Evolutionary conservation across 2,329 filamentous ascomycete genomes (phyloP).

Genomic region (Sarocladium oryzae): DNA sequence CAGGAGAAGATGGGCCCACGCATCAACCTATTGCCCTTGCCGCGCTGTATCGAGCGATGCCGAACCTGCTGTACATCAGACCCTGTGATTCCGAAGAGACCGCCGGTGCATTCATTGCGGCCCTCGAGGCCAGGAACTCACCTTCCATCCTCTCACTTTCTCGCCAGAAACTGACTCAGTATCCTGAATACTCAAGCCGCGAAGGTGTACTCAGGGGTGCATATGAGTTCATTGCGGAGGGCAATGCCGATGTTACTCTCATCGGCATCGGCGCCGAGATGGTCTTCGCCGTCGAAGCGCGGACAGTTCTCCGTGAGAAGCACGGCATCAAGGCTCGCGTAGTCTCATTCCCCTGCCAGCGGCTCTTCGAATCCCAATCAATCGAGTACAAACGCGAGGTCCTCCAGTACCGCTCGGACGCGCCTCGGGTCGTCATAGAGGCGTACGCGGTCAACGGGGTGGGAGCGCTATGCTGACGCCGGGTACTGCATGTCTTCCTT

Average conservation of each 20-base stretch:
- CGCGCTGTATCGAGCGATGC: conserved; percentile 54
- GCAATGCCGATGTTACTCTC: conserved; percentile 37
- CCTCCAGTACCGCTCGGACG: conserved; percentile 33
- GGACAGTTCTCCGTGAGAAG: conserved; percentile 30
- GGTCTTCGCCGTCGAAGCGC: conserved; percentile 26
- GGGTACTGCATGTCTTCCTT: conserved; percentile 47
- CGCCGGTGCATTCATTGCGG: conserved; percentile 45
- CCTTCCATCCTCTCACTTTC: conserved; percentile 43
- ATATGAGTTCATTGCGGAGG: conserved; percentile 38
- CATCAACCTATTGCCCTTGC: conserved; percentile 56
- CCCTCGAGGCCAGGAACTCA: conserved; percentile 33
- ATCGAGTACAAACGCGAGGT: conserved; percentile 38
- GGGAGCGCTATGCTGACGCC: conserved; percentile 55
- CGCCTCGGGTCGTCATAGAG: conserved; percentile 52
- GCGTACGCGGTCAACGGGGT: conserved; percentile 50
- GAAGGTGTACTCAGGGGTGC: conserved; percentile 37
- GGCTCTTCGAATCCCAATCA: conserved; percentile 36
- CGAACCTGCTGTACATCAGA: conserved; percentile 54
- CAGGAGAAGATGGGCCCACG: conserved; percentile 55
- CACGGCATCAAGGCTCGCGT: conserved; percentile 31
- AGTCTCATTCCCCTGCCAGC: conserved; percentile 38
- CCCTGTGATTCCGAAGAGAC: conserved; percentile 53
- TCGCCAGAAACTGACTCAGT: conserved; percentile 36
- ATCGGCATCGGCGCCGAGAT: conserved; percentile 33
- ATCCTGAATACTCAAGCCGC: conserved; percentile 29